Base-by-base conservation (phyloP, 208 protist species). In the Crithidia acanthocephali region DNA sequence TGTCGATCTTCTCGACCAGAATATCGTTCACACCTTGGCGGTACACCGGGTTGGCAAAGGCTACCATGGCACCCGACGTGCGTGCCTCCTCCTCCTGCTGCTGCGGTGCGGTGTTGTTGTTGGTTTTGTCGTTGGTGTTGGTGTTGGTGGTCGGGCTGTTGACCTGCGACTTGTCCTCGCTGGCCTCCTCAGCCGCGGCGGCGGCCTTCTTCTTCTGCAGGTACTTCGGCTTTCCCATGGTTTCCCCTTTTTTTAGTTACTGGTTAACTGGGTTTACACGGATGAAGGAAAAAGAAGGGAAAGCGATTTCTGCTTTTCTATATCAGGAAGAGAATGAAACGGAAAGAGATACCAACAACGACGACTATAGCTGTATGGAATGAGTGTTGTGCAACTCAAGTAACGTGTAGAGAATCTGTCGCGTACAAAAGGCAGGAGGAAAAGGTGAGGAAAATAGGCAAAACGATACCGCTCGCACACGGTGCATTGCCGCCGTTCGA, bases 181-280 rank as follows among this genome's bases (percentile, higher is more conserved):
- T 35, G 42, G 22, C 58, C 25, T 57, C 66, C 53, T 82, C 59
- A 18, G 70, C 77, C 2, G 74, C 40, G 40, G 75, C 74, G 33
- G 79, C 72, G 18, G 79, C 86, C 67, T 92, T 83, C 71, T 93
- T 96, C 68, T 93, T 94, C 72, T 90, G 88, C 25, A 91, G 69
- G 63, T 93, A 90, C 80, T 93, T 96, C 35, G 88, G 88, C 65
- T 94, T 96, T 18, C 72, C 88, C 91, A 94, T 96, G n/a, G n/a
- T n/a, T n/a, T n/a, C n/a, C n/a, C n/a, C n/a, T 13, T 32, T 28
- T 42, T 15, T 51, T 64, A 25, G 27, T 53, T 52, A 50, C 32
- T 25, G 52, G 22, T 22, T 18, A 27, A 72, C 20, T 77, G 0
- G n/a, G 35, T 23, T 58, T 55, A 50, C 37, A 69, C 48, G 57